Evolutionary conservation across 768 basidiomycete genomes (phyloP).

Genomic region (Lentinula lateritia): DNA sequence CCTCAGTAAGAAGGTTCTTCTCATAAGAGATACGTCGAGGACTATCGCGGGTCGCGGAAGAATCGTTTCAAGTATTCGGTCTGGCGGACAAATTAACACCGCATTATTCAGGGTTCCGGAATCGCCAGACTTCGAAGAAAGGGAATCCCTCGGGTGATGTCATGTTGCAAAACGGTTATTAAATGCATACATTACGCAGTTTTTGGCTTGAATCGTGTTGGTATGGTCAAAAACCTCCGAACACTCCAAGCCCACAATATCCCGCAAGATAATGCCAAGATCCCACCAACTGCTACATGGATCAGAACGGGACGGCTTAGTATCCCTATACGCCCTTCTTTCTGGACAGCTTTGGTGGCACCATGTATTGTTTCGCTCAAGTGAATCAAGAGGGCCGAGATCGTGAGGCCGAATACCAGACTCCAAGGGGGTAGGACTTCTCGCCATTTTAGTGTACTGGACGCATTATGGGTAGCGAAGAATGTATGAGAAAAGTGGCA

Average conservation of each 20-base stretch:
- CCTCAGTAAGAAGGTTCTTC: no score
- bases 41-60: no score
- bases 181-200: neutral
- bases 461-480: constrained; percentile 27
- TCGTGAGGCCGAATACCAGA: constrained; percentile 14
- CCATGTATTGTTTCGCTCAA: constrained; percentile 18
- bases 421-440: constrained; percentile 19
- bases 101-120: no score
- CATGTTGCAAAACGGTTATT: no score
- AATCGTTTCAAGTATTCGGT: no score
- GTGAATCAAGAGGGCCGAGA: constrained; percentile 23
- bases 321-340: constrained; percentile 19
- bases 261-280: constrained; percentile 20
- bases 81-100: no score
- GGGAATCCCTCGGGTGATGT: no score
- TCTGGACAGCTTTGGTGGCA: constrained; percentile 15
- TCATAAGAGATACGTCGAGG: no score
- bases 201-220: neutral
- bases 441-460: constrained; percentile 17
- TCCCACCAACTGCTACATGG: constrained; percentile 29
- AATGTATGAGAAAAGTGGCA: constrained; percentile 42
- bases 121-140: no score
- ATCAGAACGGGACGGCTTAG: constrained; percentile 19
- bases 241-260: constrained; percentile 25
- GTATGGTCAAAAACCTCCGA: constrained; percentile 6